These are phyloP conservation scores for Silybum marianum DNA, from an alignment of 129 eudicot species.

Conservation along the genomic window DNA sequence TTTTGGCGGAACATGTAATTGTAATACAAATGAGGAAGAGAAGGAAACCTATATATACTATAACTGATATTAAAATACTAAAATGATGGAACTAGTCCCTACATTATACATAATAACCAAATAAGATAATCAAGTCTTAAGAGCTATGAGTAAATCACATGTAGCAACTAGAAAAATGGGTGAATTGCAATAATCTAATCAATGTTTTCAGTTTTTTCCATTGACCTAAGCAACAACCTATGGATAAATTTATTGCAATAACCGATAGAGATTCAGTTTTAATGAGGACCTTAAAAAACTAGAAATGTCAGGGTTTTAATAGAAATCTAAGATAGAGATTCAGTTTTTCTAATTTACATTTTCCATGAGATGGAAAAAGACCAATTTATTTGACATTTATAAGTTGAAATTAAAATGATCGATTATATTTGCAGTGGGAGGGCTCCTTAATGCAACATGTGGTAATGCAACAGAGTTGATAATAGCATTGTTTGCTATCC, in stretches of 20 bases:
- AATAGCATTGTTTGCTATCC: slow-evolving; percentile 75
- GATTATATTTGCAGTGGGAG: slow-evolving; percentile 65
- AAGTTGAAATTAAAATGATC: background rate
- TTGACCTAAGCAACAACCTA: background rate
- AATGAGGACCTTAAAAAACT: background rate
- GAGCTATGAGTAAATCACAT: background rate
- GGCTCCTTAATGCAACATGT: slow-evolving; percentile 93
- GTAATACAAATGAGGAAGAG: background rate
- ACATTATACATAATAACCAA: background rate
- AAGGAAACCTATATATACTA: too few relatives aligned
- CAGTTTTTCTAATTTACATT: background rate
- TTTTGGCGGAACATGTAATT: background rate
- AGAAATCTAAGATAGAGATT: background rate
- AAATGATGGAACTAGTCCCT: background rate
- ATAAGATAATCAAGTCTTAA: background rate
- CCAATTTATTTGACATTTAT: background rate
- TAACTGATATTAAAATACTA: too few relatives aligned
- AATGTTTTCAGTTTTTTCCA: background rate
- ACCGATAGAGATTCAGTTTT: background rate
- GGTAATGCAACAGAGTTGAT: slow-evolving; percentile 97
- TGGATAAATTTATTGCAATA: background rate
- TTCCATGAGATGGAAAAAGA: background rate
- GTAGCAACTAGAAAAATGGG: background rate
- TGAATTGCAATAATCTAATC: background rate
- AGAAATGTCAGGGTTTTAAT: background rate